A percentile compares a stretch with the other conserved stretches of the same genome.
These are phyloP conservation scores for Solanum appendiculatum DNA, from an alignment of 257 asterid species.

Conservation along the genomic window DNA sequence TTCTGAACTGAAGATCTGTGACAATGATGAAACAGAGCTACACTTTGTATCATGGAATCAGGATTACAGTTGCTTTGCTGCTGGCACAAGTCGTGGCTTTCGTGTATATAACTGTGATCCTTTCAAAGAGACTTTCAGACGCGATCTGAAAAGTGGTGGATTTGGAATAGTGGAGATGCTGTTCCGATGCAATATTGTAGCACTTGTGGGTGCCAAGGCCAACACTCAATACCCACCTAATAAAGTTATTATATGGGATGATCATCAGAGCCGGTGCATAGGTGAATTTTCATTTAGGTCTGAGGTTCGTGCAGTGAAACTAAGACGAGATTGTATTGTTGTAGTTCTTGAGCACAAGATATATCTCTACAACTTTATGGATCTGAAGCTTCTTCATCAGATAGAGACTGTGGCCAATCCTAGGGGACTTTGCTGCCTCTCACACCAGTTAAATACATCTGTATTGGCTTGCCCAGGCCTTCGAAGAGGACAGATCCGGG, in stretches of 20 bases:
- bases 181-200: constrained; percentile 80
- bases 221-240: constrained; percentile 81
- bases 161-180: constrained; percentile 91
- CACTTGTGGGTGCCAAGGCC: constrained; percentile 72
- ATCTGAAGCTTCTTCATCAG: constrained; percentile 87
- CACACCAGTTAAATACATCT: constrained; percentile 67
- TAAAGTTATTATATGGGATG: constrained; percentile 93
- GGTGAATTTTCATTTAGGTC: constrained; percentile 93
- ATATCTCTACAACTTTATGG: constrained; percentile 76
- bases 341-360: constrained; percentile 90
- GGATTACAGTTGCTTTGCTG: constrained; percentile 89
- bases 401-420: constrained; percentile 80
- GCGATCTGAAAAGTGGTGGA: constrained; percentile 82
- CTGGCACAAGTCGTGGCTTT: constrained; percentile 81
- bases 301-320: constrained; percentile 75
- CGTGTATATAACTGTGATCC: constrained; percentile 84
- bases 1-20: constrained; percentile 37
- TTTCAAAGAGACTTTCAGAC: constrained; percentile 84
- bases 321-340: constrained; percentile 78
- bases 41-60: constrained; percentile 89
- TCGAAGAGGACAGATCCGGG: constrained; percentile 79
- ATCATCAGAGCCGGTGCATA: constrained; percentile 84
- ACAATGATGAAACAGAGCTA: constrained; percentile 53
- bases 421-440: constrained; percentile 85
- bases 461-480: constrained; percentile 85